Base-by-base conservation (phyloP, 2,329 filamentous ascomycete species). In the Endoconidiophora polonica region DNA sequence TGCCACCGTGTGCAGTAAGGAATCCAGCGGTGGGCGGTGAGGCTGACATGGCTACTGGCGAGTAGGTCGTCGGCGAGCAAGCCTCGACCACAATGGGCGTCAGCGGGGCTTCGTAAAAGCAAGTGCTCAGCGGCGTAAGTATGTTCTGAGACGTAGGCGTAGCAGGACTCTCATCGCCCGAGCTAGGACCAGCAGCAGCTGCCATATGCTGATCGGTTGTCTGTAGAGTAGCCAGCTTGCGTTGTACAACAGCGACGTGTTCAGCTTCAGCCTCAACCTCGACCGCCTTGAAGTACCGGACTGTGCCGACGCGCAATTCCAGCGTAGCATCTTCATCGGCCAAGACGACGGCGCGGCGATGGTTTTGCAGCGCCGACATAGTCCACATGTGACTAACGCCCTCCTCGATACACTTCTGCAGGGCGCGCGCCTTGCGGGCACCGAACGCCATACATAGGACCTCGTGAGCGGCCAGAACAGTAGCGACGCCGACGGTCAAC, bases 301-400 rank as follows among this genome's bases (percentile, higher is more conserved):
- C 81, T 0, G 81, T 84, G 68, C 84, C 84, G 54, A 84, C 80
- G 61, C 80, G 79, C 47, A 85, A 67, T 62, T 84, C 80, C 12
- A 82, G 66, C 1, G 81, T 85, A 14, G 81, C 80, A 60, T 90
- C 84, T 58, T 90, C 83, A 58, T 93, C 86, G 43, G 83, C 83
- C 7, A 90, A 83, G 56, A 91, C 79, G 71, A 91, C 78, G 48
- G 85, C 80, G 58, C 88, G 81, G 3, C 78, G 81, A 62, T 91
- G 86, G 55, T 90, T 68, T 62, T 93, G 86, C 40, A 93, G 70
- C 49, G 77, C 79, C 6, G 84, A 90, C 5, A 91, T 72, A 1
- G 86, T 90, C 85, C 86, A 93, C 83, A 90, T 90, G 66, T 91
- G 86, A 63, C 87, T 90, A 54, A 93, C 76, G 26, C 81, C 82